Conservation (phyloP, 1,284 basidiomycete genomes). For the Microbotryum lychnidis-dioicae region DNA sequence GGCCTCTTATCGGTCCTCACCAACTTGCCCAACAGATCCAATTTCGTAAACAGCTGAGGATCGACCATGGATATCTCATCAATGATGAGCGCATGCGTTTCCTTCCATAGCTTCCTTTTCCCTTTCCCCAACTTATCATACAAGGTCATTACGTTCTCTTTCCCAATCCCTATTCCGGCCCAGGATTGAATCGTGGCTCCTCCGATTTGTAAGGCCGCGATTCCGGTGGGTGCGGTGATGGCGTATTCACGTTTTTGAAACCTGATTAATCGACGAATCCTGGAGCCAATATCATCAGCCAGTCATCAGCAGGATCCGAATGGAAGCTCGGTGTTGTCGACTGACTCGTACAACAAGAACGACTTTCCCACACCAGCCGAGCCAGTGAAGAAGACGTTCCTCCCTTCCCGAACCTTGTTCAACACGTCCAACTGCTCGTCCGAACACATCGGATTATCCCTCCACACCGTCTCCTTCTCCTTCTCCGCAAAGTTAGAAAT, state of each 20-base stretch:
- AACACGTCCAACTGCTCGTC: constrained; percentile 30
- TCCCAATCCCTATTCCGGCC: constrained; percentile 18
- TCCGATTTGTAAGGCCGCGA: constrained; percentile 37
- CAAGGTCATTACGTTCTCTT: constrained; percentile 6
- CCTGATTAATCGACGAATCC: constrained; percentile 23
- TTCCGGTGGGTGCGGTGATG: constrained; percentile 37
- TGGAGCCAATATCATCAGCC: not conserved
- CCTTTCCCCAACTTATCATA: not conserved
- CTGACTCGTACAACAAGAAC: constrained; percentile 28
- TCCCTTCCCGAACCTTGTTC: constrained; percentile 18
- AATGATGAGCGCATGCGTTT: constrained; percentile 16
- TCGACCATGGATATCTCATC: constrained; percentile 30
- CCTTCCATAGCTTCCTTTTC: constrained; percentile 9
- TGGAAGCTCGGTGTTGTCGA: not conserved
- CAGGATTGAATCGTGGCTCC: constrained; percentile 31
- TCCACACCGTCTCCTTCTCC: constrained; percentile 6
- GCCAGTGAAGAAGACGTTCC: constrained; percentile 35
- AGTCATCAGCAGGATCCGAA: too few relatives aligned
- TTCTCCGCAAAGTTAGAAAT: not conserved
- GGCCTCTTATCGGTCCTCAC: constrained; percentile 12
- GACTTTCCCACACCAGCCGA: constrained; percentile 35
- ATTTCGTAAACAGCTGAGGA: constrained; percentile 18
- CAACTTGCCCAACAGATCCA: constrained; percentile 25
- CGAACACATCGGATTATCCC: constrained; percentile 20
- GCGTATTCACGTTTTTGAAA: constrained; percentile 10